Evolutionary conservation across 1,139 yeast genomes (phyloP).

Genomic region (Yamadazyma dendronema): DNA sequence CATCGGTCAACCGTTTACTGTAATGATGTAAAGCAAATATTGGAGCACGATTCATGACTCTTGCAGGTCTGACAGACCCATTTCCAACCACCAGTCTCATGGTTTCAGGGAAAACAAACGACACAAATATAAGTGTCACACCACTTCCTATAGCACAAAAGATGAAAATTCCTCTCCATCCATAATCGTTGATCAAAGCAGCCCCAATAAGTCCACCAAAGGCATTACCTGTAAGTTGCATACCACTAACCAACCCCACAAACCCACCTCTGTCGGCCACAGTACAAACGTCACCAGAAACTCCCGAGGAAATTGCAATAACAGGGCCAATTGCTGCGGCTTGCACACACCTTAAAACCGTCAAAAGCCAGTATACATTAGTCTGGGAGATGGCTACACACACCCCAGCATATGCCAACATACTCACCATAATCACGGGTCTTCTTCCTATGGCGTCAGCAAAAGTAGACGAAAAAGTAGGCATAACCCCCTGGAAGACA

Average conservation of each 20-base stretch:
- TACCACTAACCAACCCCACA: slow-evolving; percentile 37
- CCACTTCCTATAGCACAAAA: slow-evolving; percentile 41
- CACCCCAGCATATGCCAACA: slow-evolving; percentile 28
- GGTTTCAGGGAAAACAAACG: slow-evolving; percentile 35
- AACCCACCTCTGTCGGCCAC: slow-evolving; percentile 37
- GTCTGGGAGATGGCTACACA: slow-evolving; percentile 38
- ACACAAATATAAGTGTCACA: slow-evolving; percentile 23
- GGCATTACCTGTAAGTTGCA: slow-evolving; percentile 38
- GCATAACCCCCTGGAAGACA: slow-evolving; percentile 36
- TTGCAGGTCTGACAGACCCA: slow-evolving; percentile 31
- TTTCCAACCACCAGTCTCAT: slow-evolving; percentile 37
- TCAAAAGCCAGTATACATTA: slow-evolving; percentile 35
- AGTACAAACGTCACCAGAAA: slow-evolving; percentile 42
- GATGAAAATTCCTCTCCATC: slow-evolving; percentile 40
- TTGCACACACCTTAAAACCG: slow-evolving; percentile 36
- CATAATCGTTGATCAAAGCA: slow-evolving; percentile 27
- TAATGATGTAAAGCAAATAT: slow-evolving; percentile 25
- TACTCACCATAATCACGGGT: slow-evolving; percentile 30
- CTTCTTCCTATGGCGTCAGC: slow-evolving; percentile 39
- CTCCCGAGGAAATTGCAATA: slow-evolving; percentile 38
- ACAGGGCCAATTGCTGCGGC: slow-evolving; percentile 44
- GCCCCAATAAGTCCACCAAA: slow-evolving; percentile 43
- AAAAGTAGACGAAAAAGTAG: slow-evolving; percentile 31
- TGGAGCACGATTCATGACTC: slow-evolving; percentile 21
- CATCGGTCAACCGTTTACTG: slow-evolving; percentile 25